Evolutionary conservation across 2,329 filamentous ascomycete species (phyloP).

Genomic region (Tolypocladium guangdongense): DNA sequence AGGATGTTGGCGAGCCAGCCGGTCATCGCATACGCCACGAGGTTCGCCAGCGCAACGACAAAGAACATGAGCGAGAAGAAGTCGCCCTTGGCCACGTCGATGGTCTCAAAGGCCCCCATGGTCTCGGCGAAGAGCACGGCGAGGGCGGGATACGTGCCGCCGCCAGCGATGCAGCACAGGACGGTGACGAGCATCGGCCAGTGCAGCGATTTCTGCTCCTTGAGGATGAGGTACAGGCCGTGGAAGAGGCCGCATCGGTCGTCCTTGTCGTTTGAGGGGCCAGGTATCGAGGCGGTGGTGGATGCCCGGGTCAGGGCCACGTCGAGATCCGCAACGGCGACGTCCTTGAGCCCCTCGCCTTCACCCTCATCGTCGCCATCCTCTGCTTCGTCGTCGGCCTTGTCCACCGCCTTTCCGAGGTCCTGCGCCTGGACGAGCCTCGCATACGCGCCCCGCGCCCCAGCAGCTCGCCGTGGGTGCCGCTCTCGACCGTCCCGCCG

Average conservation of each 20-base stretch:
- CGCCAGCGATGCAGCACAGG: constrained; percentile 15
- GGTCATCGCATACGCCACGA: constrained; percentile 29
- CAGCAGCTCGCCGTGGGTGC: constrained; percentile 49
- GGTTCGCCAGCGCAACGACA: constrained; percentile 34
- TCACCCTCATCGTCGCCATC: constrained; percentile 25
- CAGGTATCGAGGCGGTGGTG: constrained; percentile 2
- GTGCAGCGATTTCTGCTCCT: constrained; percentile 19
- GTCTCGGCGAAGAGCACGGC: constrained; percentile 28
- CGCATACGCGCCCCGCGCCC: constrained; percentile 35
- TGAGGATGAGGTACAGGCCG: constrained; percentile 18
- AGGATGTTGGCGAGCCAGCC: constrained; percentile 26
- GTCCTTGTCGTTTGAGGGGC: constrained; percentile 2
- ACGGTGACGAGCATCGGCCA: constrained; percentile 8
- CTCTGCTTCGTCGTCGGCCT: constrained; percentile 3
- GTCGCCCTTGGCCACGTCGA: constrained; percentile 27
- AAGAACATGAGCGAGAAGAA: constrained; percentile 49
- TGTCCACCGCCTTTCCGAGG: constrained; percentile 14
- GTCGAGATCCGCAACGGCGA: constrained; percentile 14
- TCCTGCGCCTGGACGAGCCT: constrained; percentile 35
- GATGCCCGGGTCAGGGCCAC: constrained; percentile 8
- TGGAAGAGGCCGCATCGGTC: constrained; percentile 13
- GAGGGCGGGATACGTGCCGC: constrained; percentile 27
- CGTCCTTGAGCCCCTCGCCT: neutral
- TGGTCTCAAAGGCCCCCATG: constrained; percentile 24
- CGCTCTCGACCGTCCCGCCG: constrained; percentile 49